Evolutionary conservation across 2,329 filamentous ascomycete genomes (phyloP).

Genomic region (Xylaria multiplex): DNA sequence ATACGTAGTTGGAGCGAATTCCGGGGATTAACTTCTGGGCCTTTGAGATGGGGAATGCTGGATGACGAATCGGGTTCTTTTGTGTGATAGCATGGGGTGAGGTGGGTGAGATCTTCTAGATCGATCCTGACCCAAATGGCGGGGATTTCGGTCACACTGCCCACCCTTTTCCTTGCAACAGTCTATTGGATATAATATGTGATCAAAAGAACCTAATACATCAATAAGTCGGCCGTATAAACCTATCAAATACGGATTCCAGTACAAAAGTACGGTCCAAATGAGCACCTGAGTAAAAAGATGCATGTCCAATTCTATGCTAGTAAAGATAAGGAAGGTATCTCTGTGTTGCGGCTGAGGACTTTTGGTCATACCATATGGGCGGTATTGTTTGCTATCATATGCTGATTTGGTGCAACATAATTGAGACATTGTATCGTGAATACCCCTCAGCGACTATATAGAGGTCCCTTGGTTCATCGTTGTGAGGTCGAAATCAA

Average conservation of each 20-base stretch:
- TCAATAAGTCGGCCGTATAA: background rate
- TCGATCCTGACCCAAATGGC: background rate
- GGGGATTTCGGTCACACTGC: background rate
- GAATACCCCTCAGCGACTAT: background rate
- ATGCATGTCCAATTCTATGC: background rate
- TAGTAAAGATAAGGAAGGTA: background rate
- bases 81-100: background rate
- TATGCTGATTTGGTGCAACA: too few species aligned
- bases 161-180: background rate
- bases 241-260: background rate
- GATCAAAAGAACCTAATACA: background rate
- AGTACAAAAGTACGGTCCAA: too few species aligned
- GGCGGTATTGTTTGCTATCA: background rate
- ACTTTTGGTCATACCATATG: background rate
- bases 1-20: conserved; percentile 4
- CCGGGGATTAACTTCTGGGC: background rate
- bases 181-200: background rate
- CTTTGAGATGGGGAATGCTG: background rate
- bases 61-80: background rate
- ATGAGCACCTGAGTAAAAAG: background rate
- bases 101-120: background rate
- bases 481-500: background rate
- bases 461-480: background rate
- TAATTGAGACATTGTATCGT: background rate
- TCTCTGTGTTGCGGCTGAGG: background rate